Conservation (phyloP, 768 basidiomycete genomes). For the Naganishia vaughanmartiniae region DNA sequence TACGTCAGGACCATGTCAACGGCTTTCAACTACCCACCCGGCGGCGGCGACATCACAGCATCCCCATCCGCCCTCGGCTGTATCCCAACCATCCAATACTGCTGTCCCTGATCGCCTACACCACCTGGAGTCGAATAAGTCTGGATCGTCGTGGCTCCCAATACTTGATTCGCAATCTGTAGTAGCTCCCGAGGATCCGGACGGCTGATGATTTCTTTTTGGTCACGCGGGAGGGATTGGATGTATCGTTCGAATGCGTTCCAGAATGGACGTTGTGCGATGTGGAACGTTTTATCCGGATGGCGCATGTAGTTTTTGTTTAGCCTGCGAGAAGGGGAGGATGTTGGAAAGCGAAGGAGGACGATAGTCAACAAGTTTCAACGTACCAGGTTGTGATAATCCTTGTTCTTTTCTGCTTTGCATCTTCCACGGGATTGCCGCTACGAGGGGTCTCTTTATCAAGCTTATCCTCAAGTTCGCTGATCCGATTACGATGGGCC, state of each 20-base stretch:
- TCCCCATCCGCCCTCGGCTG: background rate
- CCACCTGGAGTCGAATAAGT: background rate
- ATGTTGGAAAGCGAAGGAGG: background rate
- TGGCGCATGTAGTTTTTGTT: background rate
- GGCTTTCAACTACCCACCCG: too few species aligned
- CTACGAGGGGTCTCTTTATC: background rate
- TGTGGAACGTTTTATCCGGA: background rate
- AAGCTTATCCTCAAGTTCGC: background rate
- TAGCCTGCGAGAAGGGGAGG: background rate
- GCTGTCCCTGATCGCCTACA: background rate
- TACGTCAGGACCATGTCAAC: too few species aligned
- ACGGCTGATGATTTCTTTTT: conserved; percentile 5
- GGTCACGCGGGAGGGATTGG: background rate
- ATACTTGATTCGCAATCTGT: background rate
- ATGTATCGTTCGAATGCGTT: background rate
- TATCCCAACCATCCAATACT: conserved; percentile 4
- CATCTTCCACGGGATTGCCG: background rate
- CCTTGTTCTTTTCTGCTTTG: background rate
- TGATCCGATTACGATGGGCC: background rate
- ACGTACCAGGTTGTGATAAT: background rate
- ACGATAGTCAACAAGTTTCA: background rate
- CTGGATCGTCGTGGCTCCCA: background rate
- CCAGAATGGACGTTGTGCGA: conserved; percentile 4
- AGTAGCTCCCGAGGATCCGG: background rate
- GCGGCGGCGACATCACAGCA: too few species aligned